A percentile compares a stretch with the other conserved stretches of the same genome.
Evolutionary conservation across 129 eudicot genomes (phyloP).

Genomic region (Sambucus nigra): DNA sequence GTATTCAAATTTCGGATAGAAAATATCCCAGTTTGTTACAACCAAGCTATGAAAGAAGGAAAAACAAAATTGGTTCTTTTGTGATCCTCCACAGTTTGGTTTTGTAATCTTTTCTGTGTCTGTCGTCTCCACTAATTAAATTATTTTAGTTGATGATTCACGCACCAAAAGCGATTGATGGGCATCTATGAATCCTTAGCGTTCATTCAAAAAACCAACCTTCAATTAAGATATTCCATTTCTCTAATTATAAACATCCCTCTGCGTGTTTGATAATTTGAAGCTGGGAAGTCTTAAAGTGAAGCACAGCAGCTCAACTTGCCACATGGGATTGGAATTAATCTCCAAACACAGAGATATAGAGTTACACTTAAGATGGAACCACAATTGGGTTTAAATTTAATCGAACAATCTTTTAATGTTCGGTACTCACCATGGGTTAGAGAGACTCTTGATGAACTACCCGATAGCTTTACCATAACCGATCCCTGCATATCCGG

Average conservation of each 20-base stretch:
- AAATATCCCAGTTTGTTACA: too few species aligned
- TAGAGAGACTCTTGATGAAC: constrained; percentile 59
- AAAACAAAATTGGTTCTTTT: neutral
- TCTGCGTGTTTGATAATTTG: constrained; percentile 2
- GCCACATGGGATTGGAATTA: constrained; percentile 84
- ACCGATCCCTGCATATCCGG: constrained; percentile 77
- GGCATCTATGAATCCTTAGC: constrained; percentile 4
- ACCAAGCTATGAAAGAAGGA: too few species aligned
- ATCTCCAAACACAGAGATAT: constrained; percentile 20
- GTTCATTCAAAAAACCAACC: constrained; percentile 13
- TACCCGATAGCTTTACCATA: constrained; percentile 63
- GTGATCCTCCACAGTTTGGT: neutral
- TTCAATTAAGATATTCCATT: constrained; percentile 2
- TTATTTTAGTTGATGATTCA: neutral
- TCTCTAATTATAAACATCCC: neutral
- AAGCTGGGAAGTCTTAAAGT: neutral
- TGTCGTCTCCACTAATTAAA: neutral
- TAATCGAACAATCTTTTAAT: constrained; percentile 46
- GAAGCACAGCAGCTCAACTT: constrained; percentile 10
- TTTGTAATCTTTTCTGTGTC: neutral
- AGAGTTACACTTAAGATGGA: constrained; percentile 39
- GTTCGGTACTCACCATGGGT: constrained; percentile 59
- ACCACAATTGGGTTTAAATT: constrained; percentile 32
- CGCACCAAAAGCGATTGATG: constrained; percentile 15
- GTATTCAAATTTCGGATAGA: too few species aligned